Conservation (phyloP, 2,329 filamentous ascomycete genomes). For the Fusarium nurragi region DNA sequence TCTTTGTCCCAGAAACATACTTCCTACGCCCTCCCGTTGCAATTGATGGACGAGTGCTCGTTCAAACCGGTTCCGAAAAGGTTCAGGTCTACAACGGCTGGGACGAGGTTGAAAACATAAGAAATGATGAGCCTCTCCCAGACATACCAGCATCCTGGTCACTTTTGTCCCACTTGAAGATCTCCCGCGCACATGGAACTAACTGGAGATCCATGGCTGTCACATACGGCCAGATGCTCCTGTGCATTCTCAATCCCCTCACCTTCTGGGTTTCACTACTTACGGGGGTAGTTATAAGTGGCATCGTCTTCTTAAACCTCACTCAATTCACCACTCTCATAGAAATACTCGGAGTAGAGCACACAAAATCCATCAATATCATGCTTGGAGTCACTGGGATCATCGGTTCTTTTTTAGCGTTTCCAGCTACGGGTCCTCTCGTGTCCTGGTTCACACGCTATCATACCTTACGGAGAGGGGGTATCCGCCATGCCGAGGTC, state of each 20-base stretch:
- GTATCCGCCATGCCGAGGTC: constrained; percentile 29
- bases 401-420: constrained; percentile 3
- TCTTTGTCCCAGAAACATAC: constrained; percentile 28
- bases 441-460: constrained; percentile 24
- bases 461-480: constrained; percentile 11
- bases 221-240: constrained; percentile 34
- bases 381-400: constrained; percentile 7
- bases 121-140: constrained; percentile 8
- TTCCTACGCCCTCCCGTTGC: constrained; percentile 32
- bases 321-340: constrained; percentile 6
- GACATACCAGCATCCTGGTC: neutral
- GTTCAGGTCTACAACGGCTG: constrained; percentile 20
- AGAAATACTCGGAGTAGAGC: rapidly evolving
- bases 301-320: constrained; percentile 19
- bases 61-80: constrained; percentile 20
- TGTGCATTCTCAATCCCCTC: constrained; percentile 33
- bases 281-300: constrained; percentile 20
- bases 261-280: constrained; percentile 37
- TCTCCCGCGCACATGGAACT: constrained; percentile 14
- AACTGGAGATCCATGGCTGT: constrained; percentile 3
- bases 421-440: constrained; percentile 18
- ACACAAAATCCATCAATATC: neutral
- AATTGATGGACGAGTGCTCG: constrained; percentile 9
- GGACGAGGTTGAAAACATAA: constrained; percentile 5
- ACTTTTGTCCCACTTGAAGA: constrained; percentile 3